A percentile compares a stretch with the other conserved stretches of the same genome.
Evolutionary conservation across 352 stramenopile species (phyloP).

Genomic region (Thalassiosira pacifica): DNA sequence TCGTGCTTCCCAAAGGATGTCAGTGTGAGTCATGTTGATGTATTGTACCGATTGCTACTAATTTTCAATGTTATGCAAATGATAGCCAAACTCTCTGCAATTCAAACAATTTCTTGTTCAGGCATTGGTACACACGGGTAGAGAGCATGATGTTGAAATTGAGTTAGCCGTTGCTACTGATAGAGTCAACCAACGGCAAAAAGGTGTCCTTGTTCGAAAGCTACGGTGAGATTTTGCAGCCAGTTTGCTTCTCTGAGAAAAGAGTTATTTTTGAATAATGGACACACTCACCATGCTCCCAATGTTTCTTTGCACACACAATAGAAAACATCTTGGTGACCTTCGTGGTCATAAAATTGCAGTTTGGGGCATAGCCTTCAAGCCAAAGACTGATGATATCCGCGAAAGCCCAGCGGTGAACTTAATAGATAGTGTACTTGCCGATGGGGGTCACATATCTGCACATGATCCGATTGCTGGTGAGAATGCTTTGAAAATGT

Average conservation of each 20-base stretch:
- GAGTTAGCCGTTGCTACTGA: slow-evolving; percentile 29
- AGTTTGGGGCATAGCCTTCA: slow-evolving; percentile 50
- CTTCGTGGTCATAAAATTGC: slow-evolving; percentile 39
- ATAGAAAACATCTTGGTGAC: slow-evolving; percentile 36
- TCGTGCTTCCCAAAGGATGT: slow-evolving; percentile 54
- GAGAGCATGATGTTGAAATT: slow-evolving; percentile 46
- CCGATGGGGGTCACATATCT: slow-evolving; percentile 19
- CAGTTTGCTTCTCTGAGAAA: too few relatives aligned
- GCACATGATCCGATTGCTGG: slow-evolving; percentile 49
- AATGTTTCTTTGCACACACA: neutral
- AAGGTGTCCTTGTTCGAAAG: slow-evolving; percentile 35
- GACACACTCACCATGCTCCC: too few relatives aligned
- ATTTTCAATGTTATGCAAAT: too few relatives aligned
- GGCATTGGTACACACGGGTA: slow-evolving; percentile 30
- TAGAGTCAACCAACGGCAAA: slow-evolving; percentile 35
- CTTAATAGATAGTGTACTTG: slow-evolving; percentile 32
- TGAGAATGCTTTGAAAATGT: slow-evolving; percentile 32
- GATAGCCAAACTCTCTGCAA: too few relatives aligned
- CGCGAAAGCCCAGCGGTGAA: slow-evolving; percentile 32
- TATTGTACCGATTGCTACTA: neutral
- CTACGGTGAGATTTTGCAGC: slow-evolving; percentile 1
- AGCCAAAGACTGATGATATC: slow-evolving; percentile 57
- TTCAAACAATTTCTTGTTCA: neutral
- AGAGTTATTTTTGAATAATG: too few relatives aligned
- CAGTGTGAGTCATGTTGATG: neutral